These are phyloP conservation scores for Danielia oregonensis DNA, from an alignment of 805 yeast species.

Conservation along the genomic window DNA sequence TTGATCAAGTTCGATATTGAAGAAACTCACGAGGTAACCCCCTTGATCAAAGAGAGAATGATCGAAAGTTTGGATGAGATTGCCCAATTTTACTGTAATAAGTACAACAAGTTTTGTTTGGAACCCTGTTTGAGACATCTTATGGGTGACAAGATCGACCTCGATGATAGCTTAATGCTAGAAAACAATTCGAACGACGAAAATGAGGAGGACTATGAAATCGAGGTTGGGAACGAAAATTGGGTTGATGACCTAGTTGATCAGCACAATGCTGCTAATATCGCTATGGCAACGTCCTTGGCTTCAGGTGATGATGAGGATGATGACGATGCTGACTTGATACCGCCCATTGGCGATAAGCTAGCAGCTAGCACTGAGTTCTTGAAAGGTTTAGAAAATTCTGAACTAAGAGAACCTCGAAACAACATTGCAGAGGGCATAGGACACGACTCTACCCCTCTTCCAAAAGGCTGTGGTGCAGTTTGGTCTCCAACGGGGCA, in stretches of 20 bases:
- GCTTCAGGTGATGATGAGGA: conserved; percentile 24
- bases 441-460: conserved; percentile 68
- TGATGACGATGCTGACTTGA: conserved; percentile 24
- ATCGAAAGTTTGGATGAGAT: conserved; percentile 50
- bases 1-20: conserved; percentile 57
- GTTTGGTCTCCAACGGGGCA: conserved; percentile 78
- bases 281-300: conserved; percentile 17
- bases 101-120: conserved; percentile 60
- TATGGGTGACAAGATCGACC: conserved; percentile 70
- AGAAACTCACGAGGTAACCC: conserved; percentile 66
- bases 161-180: conserved; percentile 31
- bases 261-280: conserved; percentile 29
- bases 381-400: neutral
- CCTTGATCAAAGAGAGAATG: conserved; percentile 49
- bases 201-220: conserved; percentile 18
- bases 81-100: conserved; percentile 50
- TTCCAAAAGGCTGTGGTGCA: conserved; percentile 94
- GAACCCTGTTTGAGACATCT: conserved; percentile 76
- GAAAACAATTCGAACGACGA: conserved; percentile 15
- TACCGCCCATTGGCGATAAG: conserved; percentile 39
- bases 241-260: conserved; percentile 42
- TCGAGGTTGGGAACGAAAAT: conserved; percentile 38
- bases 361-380: conserved; percentile 7
- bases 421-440: conserved; percentile 2
- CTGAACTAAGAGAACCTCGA: neutral